Base-by-base conservation (phyloP, 1,139 yeast genomes). In the Lodderomyces theae region DNA sequence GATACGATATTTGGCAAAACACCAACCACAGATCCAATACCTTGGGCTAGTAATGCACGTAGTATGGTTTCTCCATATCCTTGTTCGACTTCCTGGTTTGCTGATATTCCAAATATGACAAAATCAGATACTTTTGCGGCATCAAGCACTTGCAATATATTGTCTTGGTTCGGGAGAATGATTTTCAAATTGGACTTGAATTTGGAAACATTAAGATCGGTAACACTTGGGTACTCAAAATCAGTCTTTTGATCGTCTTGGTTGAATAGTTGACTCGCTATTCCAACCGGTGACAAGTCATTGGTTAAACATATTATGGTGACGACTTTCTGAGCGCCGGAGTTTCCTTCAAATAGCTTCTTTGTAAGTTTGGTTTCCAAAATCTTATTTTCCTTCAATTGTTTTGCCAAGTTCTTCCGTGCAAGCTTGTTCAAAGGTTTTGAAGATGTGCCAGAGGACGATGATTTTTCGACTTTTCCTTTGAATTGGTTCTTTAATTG, bases 111-210 rank as follows among this genome's bases (percentile, higher is more conserved):
- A 59, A 92, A 85, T 1, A 94, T 66, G 2, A 89, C 94, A 58
- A 80, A 88, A 64, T 94, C 98, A 0, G 97, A 82, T 3, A 86
- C 79, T 57, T 87, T 86, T 22, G 95, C 89, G 25, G 95, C 84
- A 63, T 94, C 98, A 44, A 94, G 61, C 31, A 92, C 74, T 13
- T 85, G 69, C 30, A 87, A 62, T 42, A 89, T 74, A 56, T 84
- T 78, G 37, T 69, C 61, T 61, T 77, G 77, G 50, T 86, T 84
- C 1, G 96, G 96, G 18, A 89, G 64, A 19, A 92, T 75, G 46
- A 88, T 72, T 54, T 87, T 86, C 44, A 92, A 57, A 52, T 79
- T 81, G 42, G 92, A 76, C 61, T 86, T 86, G 63, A 86, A 92
- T 46, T 89, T 77, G 24, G 72, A 66, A 22, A 86, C 66, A 46